Evolutionary conservation across 768 basidiomycete species (phyloP), one percentile per base, ranked within the genome.

Genomic region (Boletus rubescentipes): DNA sequence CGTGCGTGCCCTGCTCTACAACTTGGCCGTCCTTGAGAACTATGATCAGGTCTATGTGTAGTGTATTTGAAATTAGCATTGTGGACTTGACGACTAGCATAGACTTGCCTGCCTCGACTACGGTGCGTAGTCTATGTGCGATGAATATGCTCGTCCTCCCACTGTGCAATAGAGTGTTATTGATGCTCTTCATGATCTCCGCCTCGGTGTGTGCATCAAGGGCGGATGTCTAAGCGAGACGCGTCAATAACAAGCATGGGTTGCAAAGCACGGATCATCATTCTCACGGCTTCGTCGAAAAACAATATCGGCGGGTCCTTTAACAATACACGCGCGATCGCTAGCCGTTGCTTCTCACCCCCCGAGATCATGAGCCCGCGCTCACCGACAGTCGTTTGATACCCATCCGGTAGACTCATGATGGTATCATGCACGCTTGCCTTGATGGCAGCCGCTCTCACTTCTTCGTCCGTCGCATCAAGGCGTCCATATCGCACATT

Each of bases 341-440:
- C 97, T 61, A 99, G 72, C 46, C 97, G 74, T 76, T 99, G 97
- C 72, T 99, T 99, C 79, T 99, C 97, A 2, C 97, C 97, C 0
- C 97, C 97, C 35, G 92, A 95, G 44, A 99, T 92, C 97, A 99
- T 99, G 67, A 98, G 69, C 5, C 97, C 97, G 37, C 97, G 75
- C 73, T 99, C 97, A 1, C 97, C 97, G 21, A 99, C 97, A 63
- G 88, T 88, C 2, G 97, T 98, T 37, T 73, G 64, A 69, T 97
- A 99, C 52, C 87, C 86, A 6, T 94, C 91, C 0, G 95, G 94
- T 32, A 99, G 73, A 34, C 81, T 77, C 74, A 80, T 74, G 51
- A 99, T 82, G 3, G 91, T 85, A 14, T 87, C 75, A 61, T 93
- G 87, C 20, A 98, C 89, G 61, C 91, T 92, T 36, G 97, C 97